Base-by-base conservation (phyloP, 1,284 basidiomycete genomes). In the Kalmanozyma brasiliensis region DNA sequence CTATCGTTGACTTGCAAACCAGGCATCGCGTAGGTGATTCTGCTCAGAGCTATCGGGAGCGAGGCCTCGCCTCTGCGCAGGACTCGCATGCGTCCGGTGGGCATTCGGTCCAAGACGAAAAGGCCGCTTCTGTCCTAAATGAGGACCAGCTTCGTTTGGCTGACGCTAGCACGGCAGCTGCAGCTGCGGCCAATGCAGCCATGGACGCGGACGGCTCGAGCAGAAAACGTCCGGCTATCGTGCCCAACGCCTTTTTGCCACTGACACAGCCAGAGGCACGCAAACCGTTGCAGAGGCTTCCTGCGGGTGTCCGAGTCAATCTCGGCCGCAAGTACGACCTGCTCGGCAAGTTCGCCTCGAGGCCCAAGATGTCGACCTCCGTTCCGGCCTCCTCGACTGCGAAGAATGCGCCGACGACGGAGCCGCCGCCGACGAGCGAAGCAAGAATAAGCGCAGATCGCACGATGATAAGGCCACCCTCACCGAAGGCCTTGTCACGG, bases 161-260 rank as follows among this genome's bases (percentile, higher is more conserved):
- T 9, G 62, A 65, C 46, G 56, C 56, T n/a, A 59, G 56, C 42
- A 46, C 51, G 14, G 62, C 62, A 29, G 56, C 62, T 5, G 49
- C 51, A 17, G 56, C 56, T 3, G 62, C 62, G 30, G 62, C 62
- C 4, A 48, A 65, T 14, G 62, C 62, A 17, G 62, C 62, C 6
- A 59, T 65, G 52, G 49, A 52, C 7, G 40, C 14, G 35, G 64
- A 61, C 17, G 29, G 33, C 9, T 32, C 37, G 11, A 55, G 45
- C 34, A 58, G 45, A 16, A 66, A 66, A 55, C 52, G 62, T 9
- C 49, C 59, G 10, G 51, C 58, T 5, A 62, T 71, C 26, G 60
- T 72, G 2, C 69, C 69, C 1, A 55, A 52, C n/a, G 64, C 69
- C 8, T 72, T 72, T 24, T 38, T 67, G 9, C 69, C 69, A 4